A percentile compares a stretch with the other conserved stretches of the same genome.
Conservation (phyloP, 768 basidiomycete genomes). For the Boletus insuetus region DNA sequence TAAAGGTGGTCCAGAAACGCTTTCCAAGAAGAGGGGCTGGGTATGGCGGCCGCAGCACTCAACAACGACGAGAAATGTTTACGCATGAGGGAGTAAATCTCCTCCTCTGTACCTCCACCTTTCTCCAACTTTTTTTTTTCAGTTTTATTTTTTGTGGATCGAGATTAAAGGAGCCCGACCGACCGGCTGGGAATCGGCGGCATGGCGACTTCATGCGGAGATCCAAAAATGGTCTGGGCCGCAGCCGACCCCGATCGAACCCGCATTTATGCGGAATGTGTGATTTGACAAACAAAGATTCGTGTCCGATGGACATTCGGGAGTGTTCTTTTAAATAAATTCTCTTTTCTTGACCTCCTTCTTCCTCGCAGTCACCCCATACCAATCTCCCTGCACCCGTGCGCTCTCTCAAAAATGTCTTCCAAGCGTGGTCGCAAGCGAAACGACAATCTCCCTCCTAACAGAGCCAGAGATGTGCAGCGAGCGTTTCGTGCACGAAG, state of each 20-base stretch:
- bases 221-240: slow-evolving; percentile 35
- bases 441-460: slow-evolving; percentile 59
- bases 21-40: slow-evolving; percentile 1
- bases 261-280: slow-evolving; percentile 32
- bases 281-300: slow-evolving; percentile 37
- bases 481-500: slow-evolving; percentile 86
- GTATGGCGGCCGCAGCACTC: neutral
- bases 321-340: slow-evolving; percentile 39
- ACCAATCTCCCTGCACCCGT: slow-evolving; percentile 12
- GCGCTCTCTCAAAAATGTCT: slow-evolving; percentile 50
- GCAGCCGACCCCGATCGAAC: slow-evolving; percentile 38
- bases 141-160: slow-evolving; percentile 6
- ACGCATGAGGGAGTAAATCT: neutral
- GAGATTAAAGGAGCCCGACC: slow-evolving; percentile 23
- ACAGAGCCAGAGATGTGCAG: slow-evolving; percentile 83
- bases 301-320: slow-evolving; percentile 32
- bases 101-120: neutral
- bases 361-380: slow-evolving; percentile 32
- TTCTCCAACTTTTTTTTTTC: neutral
- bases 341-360: slow-evolving; percentile 32
- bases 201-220: slow-evolving; percentile 32
- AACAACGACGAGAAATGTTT: neutral
- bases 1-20: neutral
- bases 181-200: slow-evolving; percentile 23
- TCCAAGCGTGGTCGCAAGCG: slow-evolving; percentile 86